phyloP scores from a whole-genome alignment of 805 yeast species.

The Scheffersomyces amazonensis region DNA sequence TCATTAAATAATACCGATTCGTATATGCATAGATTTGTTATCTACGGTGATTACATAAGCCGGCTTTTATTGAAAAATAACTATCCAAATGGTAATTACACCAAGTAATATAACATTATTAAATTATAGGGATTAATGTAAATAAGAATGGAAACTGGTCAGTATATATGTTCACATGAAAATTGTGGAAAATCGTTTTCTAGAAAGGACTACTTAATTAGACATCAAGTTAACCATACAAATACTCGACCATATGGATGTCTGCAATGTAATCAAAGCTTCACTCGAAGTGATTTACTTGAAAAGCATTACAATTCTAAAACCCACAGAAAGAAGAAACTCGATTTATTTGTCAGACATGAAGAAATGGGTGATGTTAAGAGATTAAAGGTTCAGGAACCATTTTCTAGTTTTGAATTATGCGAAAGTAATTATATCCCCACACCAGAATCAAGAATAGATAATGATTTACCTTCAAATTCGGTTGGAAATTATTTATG shows the following conservation, averaged over 20 bases:
- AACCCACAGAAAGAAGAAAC: not conserved
- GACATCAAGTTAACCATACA: slow-evolving; percentile 1
- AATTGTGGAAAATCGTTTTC: not conserved
- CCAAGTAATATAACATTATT: no score
- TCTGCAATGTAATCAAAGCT: not conserved
- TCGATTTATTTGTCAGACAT: no score
- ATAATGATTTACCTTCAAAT: not conserved
- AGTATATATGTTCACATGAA: no score
- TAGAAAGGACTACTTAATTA: slow-evolving; percentile 1
- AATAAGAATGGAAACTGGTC: no score
- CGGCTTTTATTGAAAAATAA: no score
- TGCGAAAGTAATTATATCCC: not conserved
- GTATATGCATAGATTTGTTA: no score
- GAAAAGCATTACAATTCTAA: slow-evolving; percentile 1
- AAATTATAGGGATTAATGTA: no score
- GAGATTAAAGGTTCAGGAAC: no score
- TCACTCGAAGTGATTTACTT: slow-evolving; percentile 1
- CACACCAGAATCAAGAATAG: not conserved
- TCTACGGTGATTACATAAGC: no score
- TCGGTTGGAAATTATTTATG: not conserved
- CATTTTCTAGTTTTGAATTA: not conserved
- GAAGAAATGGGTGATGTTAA: no score
- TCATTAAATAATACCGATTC: no score
- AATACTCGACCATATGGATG: slow-evolving; percentile 1
- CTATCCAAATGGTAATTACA: no score